Evolutionary conservation across 768 basidiomycete species (phyloP), one percentile per base, ranked within the genome.

Genomic region (Cystofilobasidium capitatum): DNA sequence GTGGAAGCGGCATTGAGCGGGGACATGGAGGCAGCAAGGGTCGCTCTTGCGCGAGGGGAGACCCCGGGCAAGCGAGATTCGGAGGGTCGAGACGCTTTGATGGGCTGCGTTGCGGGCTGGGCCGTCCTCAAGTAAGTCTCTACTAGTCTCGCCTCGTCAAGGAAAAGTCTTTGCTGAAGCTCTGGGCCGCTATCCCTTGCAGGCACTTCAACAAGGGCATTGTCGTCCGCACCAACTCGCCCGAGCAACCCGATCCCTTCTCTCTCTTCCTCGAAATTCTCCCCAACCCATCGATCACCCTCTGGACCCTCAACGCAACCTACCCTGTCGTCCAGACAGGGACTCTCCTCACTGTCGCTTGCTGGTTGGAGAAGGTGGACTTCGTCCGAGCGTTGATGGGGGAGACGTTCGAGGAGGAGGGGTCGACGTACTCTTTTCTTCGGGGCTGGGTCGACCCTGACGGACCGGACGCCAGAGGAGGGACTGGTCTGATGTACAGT

Each of bases 401-500:
- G 14, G 51, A 55, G 51, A 33, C 51, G 51, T 1, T 6, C 29
- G 29, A 33, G 17, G 51, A 55, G 17, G 51, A 13, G 2, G 51
- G 8, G 2, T 6, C 29, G 31, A 3, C 51, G 9, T 7, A 4
- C 31, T 33, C 29, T 5, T 7, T 3, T 16, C 31, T 55, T 10
- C 51, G 51, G 14, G 57, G 64, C 0, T 58, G 64, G 64, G 42
- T 58, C 12, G 57, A 40, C 26, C 29, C 44, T 3, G 64, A 65
- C 35, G 55, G 57, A 3, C 26, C 42, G n/a, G 64, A 65, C 24
- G 64, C 40, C 26, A 58, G 57, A 35, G 64, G 54, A 3, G 64
- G 64, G 33, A 65, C 64, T 12, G 64, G 37, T 12, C 42, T 65
- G 33, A 65, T 65, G 64, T 65, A 65, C 37, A 42, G 40, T n/a